Conservation (phyloP, 2,329 filamentous ascomycete species). For the Paraconiothyrium brasiliense region DNA sequence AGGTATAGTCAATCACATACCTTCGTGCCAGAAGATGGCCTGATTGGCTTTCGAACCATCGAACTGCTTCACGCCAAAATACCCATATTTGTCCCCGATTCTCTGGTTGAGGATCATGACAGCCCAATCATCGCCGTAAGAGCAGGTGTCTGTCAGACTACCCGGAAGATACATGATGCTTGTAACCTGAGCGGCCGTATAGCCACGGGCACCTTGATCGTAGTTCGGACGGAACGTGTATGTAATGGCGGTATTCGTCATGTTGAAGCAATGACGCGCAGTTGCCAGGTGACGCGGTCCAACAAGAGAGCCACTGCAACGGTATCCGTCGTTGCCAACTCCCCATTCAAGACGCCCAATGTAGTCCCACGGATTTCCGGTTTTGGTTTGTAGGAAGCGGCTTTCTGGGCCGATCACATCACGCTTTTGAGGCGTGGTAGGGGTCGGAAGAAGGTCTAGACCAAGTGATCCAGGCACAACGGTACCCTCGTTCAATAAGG, state of each 20-base stretch:
- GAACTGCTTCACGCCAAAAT: not conserved
- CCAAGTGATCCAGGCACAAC: not conserved
- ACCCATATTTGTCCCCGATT: not conserved
- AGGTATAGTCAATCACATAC: not conserved
- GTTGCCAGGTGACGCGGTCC: not conserved
- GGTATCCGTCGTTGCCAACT: not conserved
- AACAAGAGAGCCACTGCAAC: not conserved
- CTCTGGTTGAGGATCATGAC: not conserved
- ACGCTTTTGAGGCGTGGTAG: not conserved
- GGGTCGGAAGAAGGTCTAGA: not conserved
- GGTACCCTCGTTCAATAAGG: not conserved
- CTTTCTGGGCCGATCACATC: not conserved
- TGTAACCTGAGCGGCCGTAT: not conserved
- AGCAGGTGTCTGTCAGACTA: not conserved
- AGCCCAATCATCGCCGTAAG: not conserved
- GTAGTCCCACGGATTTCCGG: not conserved
- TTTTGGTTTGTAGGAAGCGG: not conserved
- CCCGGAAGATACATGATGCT: not conserved
- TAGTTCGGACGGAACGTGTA: not conserved
- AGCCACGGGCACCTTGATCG: not conserved
- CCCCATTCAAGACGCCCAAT: not conserved
- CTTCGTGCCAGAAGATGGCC: not conserved
- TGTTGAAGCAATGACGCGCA: not conserved
- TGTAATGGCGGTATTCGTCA: not conserved
- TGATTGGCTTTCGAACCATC: not conserved